Conservation (phyloP, 1,284 basidiomycete genomes). For the Tilletia indica region DNA sequence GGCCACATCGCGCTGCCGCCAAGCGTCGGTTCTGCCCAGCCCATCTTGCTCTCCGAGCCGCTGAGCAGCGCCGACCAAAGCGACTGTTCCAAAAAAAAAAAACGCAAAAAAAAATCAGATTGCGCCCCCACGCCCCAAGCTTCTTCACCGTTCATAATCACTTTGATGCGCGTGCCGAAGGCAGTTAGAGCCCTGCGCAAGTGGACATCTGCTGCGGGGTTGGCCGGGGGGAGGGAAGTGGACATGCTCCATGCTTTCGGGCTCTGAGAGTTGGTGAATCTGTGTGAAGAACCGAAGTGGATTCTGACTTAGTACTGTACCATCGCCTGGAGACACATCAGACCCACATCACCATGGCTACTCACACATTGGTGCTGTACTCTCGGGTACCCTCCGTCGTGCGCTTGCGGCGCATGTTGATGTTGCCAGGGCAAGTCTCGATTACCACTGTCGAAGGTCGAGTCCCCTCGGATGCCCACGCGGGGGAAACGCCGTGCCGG, state of each 20-base stretch:
- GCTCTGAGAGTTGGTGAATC: not conserved
- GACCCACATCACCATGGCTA: too few relatives aligned
- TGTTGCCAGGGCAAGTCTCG: not conserved
- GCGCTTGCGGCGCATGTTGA: not conserved
- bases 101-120: not conserved
- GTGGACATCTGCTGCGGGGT: not conserved
- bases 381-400: not conserved
- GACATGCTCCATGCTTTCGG: not conserved
- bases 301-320: not conserved
- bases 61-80: not conserved
- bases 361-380: not conserved
- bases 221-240: not conserved
- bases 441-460: not conserved
- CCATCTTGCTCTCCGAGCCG: not conserved
- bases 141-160: not conserved
- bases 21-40: not conserved
- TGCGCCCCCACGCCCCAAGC: not conserved
- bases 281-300: not conserved
- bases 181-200: not conserved
- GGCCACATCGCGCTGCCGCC: slow-evolving; percentile 4
- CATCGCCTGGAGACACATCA: too few relatives aligned
- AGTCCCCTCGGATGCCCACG: not conserved
- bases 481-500: not conserved
- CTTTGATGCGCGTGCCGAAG: not conserved
- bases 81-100: not conserved